Conservation (phyloP, 2,329 filamentous ascomycete genomes). For the Penicillium sp. region DNA sequence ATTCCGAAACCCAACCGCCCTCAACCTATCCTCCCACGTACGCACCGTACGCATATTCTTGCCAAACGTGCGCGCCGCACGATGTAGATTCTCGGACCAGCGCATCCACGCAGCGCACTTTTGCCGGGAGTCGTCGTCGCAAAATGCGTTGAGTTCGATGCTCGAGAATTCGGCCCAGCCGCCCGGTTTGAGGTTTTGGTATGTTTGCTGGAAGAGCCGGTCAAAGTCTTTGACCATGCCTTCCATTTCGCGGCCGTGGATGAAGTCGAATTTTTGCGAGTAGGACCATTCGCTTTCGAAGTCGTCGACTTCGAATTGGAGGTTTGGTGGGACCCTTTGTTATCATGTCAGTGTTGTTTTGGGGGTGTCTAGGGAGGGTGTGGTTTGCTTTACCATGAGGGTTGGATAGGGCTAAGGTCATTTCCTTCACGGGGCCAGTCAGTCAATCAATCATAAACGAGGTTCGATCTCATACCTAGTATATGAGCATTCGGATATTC, state of each 20-base stretch:
- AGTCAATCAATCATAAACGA: not conserved
- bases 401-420: conserved; percentile 33
- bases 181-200: conserved; percentile 19
- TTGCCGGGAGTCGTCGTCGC: conserved; percentile 18
- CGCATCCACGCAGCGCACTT: conserved; percentile 13
- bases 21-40: conserved; percentile 19
- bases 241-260: conserved; percentile 23
- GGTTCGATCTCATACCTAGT: conserved; percentile 15
- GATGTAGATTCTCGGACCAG: conserved; percentile 19
- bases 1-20: conserved; percentile 25
- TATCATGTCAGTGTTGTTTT: not conserved
- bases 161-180: conserved; percentile 21
- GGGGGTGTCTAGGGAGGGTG: not conserved
- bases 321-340: conserved; percentile 23
- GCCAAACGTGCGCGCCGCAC: conserved; percentile 20
- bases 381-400: conserved; percentile 16
- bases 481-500: conserved; percentile 27
- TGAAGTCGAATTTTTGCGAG: conserved; percentile 21
- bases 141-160: conserved; percentile 15
- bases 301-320: conserved; percentile 24
- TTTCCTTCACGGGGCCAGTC: conserved; percentile 9
- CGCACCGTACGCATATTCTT: conserved; percentile 20
- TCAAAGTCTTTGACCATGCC: conserved; percentile 22
- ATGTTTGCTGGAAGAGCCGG: conserved; percentile 18
- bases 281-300: conserved; percentile 22